These are phyloP conservation scores for Plenodomus lindquistii DNA, from an alignment of 2,329 filamentous ascomycete genomes.

Conservation along the genomic window DNA sequence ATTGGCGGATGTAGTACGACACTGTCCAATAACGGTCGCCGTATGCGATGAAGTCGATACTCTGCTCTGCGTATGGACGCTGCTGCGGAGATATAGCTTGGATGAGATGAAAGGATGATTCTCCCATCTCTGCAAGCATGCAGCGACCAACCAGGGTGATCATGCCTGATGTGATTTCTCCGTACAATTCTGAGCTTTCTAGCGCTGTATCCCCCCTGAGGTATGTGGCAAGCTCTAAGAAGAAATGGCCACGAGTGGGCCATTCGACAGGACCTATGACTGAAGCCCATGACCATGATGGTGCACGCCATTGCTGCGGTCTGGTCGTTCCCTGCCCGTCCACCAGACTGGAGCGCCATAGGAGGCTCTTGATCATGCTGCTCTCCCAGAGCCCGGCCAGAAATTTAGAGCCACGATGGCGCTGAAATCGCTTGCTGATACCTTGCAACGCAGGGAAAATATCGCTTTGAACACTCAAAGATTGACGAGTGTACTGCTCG, in stretches of 20 bases:
- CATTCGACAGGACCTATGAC: background rate
- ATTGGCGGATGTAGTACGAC: too few species aligned
- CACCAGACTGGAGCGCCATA: background rate
- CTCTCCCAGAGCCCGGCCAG: conserved; percentile 6
- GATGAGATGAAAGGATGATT: too few species aligned
- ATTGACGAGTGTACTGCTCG: background rate
- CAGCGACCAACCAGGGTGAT: background rate
- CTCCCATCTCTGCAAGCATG: background rate
- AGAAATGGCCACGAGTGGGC: background rate
- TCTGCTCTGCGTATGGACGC: too few species aligned
- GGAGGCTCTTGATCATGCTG: background rate
- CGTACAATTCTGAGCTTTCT: background rate
- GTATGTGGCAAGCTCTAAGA: background rate
- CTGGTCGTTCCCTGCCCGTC: background rate
- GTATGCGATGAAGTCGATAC: too few species aligned
- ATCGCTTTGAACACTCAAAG: background rate
- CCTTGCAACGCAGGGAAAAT: conserved; percentile 8
- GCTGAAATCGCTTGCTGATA: background rate
- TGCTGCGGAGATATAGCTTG: too few species aligned
- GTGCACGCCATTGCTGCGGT: conserved; percentile 2
- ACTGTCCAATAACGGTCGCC: too few species aligned
- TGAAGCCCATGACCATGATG: conserved; percentile 9
- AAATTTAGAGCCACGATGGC: background rate
- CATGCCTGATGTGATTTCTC: background rate
- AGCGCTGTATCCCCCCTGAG: background rate